A percentile compares a stretch with the other conserved stretches of the same genome.
Evolutionary conservation across 352 stramenopile genomes (phyloP).

Genomic region (Pythium insidiosum): DNA sequence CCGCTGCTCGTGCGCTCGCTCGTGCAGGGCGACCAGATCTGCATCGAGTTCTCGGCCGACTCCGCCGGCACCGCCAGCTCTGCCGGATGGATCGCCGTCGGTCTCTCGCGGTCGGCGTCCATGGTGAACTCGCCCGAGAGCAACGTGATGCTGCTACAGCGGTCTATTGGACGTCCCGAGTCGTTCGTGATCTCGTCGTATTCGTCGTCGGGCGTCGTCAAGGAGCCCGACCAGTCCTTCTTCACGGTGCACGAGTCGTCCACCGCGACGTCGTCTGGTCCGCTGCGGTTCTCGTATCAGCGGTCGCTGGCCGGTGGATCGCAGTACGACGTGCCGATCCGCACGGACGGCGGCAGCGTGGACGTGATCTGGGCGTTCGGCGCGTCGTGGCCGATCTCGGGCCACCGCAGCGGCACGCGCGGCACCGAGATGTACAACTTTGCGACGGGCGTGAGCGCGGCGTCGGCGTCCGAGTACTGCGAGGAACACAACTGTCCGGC

Average conservation of each 20-base stretch:
- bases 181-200: constrained; percentile 48
- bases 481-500: constrained; percentile 52
- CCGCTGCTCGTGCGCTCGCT: constrained; percentile 55
- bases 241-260: constrained; percentile 29
- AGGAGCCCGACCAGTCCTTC: constrained; percentile 30
- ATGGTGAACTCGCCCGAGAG: constrained; percentile 65
- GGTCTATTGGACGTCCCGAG: constrained; percentile 22
- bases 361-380: constrained; percentile 73
- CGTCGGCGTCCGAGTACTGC: constrained; percentile 24
- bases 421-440: constrained; percentile 50
- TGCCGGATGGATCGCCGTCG: constrained; percentile 58
- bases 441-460: constrained; percentile 8
- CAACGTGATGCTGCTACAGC: constrained; percentile 74
- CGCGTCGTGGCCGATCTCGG: constrained; percentile 51
- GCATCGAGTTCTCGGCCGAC: constrained; percentile 54
- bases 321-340: constrained; percentile 37
- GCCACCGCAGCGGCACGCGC: constrained; percentile 35
- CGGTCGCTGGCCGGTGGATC: constrained; percentile 41
- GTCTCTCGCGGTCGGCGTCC: constrained; percentile 21
- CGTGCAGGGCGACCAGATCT: constrained; percentile 45
- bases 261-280: no score
- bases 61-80: constrained; percentile 16
- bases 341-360: constrained; percentile 15
- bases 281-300: constrained; percentile 68
- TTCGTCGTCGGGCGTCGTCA: constrained; percentile 28